Evolutionary conservation across 495 filamentous ascomycete species (phyloP), one percentile per base, ranked within the genome.

Genomic region (Xylaria grammica): DNA sequence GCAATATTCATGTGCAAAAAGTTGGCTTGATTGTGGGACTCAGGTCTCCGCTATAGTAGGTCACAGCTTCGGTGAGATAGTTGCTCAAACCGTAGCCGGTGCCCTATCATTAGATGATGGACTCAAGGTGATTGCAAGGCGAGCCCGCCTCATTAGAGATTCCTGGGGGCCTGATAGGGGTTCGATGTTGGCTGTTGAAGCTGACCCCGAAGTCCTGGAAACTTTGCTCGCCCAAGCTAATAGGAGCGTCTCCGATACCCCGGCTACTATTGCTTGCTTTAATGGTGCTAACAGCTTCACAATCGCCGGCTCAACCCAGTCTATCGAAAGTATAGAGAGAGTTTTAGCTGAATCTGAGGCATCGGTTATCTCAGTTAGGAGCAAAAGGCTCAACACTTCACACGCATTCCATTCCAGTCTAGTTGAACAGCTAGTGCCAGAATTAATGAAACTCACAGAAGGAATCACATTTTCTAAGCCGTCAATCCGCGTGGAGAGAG

Each of bases 1-100:
- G 3, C 84, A 87, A 56, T 83, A 83, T 51, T 56, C 84, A 0
- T 72, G 67, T 51, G 83, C 84, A 1, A 75, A 63, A 44, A 60
- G 67, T 11, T 87, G 84, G 84, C 68, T 86, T 0, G 81, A 80
- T 36, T 76, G 65, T 22, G 82, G 81, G 0, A 55, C 84, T 1
- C 11, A 71, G 15, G 63, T 75, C 0, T 65, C 40, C 4, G 52
- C 69, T 0, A 26, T 85, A 0, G 60, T 86, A 4, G 85, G 84
- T 0, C 85, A 86, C 63, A 80, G 75, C 46, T 81, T 87, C 62
- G 85, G 85, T 0, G 71, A 86, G 65, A 67, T 86, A 0, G 78
- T 79, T 0, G 82, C 82, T 0, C 63, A 86, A 0, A 74, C 66
- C 22, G 69, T 87, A 3, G 67, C 78, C 9, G 78, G 74, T 0